Evolutionary conservation across 192 early-diverging fungal genomes (phyloP), one percentile per base, ranked within the genome.

Genomic region (Coemansia sp.): DNA sequence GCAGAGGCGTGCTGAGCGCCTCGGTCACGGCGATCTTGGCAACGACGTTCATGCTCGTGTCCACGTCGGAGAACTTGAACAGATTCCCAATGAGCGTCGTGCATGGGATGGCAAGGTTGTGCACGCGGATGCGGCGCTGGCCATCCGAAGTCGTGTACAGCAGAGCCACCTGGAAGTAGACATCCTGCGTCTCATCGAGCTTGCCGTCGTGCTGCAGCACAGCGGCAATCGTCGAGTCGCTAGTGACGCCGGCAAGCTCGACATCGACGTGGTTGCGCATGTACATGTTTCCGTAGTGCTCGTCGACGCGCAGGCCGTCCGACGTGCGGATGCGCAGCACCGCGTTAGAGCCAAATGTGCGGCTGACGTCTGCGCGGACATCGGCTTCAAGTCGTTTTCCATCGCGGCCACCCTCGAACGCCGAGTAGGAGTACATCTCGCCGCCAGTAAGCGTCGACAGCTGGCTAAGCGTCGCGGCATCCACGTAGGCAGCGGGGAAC

Each of bases 241-340:
- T 85, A 59, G 91, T 91, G 28, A 98, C 82, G 6, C 95, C 94
- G 3, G 89, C 95, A 27, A 97, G 72, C 78, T 97, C 94, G 27
- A 99, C 74, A 66, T 99, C 97, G 4, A 92, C 95, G 6, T 83
- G 82, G 72, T 94, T 97, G 58, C 87, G 88, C 89, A 95, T 94
- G 64, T 84, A 88, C 72, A 97, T 90, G 83, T 97, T 97, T 51
- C 97, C 97, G 62, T 90, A 90, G 62, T 98, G 89, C 50, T 98
- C 92, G 4, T 84, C 77, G 16, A 94, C 83, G 20, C 87, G 87
- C 52, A 97, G 78, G 68, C 94, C 95, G 30, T 93, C 91, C 1
- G 97, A 99, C 32, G 86, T 88, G 30, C 97, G 88, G 28, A 99
- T 85, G 49, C 95, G 85, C 74, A 98, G 65, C 20, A 97, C 81